Conservation (phyloP, 306 rosid genomes). For the Biancaea sappan region DNA sequence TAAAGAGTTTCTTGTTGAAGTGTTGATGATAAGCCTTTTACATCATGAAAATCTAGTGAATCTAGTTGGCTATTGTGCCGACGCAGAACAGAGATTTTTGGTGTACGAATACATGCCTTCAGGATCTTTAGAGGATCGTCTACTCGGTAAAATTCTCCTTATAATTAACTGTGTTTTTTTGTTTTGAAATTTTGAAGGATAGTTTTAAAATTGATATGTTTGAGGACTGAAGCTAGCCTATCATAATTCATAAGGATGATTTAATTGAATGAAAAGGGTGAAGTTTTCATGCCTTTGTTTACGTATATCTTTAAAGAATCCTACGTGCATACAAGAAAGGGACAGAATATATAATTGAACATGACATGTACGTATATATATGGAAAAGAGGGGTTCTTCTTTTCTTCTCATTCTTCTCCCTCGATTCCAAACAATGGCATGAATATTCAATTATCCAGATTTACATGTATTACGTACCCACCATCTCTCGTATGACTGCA, state of each 20-base stretch:
- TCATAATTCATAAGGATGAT: neutral
- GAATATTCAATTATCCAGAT: too few relatives aligned
- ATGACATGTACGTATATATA: neutral
- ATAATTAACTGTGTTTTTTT: neutral
- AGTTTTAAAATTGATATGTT: neutral
- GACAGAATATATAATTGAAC: neutral
- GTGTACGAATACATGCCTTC: conserved; percentile 79
- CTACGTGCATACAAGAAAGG: too few relatives aligned
- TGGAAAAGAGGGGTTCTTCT: neutral
- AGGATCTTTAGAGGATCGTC: conserved; percentile 88
- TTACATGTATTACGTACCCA: too few relatives aligned
- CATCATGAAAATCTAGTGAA: conserved; percentile 84
- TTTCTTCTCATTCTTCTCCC: neutral
- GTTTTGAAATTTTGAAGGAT: neutral
- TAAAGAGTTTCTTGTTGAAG: conserved; percentile 89
- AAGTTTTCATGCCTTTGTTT: too few relatives aligned
- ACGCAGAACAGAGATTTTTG: conserved; percentile 85
- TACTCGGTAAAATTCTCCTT: conserved; percentile 59
- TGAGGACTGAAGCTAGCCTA: neutral
- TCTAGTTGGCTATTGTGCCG: conserved; percentile 90
- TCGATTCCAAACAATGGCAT: too few relatives aligned
- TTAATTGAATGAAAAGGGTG: neutral
- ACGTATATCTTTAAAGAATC: too few relatives aligned
- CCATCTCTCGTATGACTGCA: too few relatives aligned
- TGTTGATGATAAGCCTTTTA: conserved; percentile 85